These are phyloP conservation scores for Pharus latifolius DNA, from an alignment of 176 grass and related monocot genomes.

Conservation along the genomic window DNA sequence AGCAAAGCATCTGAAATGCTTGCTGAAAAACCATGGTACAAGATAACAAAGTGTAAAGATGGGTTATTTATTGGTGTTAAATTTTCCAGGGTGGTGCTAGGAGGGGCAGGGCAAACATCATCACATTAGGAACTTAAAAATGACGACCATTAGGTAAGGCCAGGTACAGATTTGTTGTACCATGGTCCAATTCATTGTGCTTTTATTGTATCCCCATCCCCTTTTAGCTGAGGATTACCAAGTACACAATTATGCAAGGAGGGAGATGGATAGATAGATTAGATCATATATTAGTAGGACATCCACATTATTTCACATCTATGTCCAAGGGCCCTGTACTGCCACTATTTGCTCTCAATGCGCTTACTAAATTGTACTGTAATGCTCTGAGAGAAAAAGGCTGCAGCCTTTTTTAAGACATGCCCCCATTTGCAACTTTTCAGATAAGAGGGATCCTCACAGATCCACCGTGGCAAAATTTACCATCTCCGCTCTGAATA, in stretches of 20 bases:
- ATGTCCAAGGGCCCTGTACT: neutral
- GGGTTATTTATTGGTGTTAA: too few relatives aligned
- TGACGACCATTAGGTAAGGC: neutral
- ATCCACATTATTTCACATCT: constrained; percentile 2
- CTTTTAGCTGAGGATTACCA: constrained; percentile 4
- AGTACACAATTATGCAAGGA: neutral
- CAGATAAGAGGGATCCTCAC: neutral
- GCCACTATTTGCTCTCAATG: constrained; percentile 19
- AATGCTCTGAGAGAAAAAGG: neutral
- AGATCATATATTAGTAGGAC: neutral
- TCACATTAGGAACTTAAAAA: too few relatives aligned
- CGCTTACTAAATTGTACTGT: constrained; percentile 2
- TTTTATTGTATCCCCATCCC: neutral
- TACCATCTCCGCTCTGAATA: too few relatives aligned
- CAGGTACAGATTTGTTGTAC: constrained; percentile 5
- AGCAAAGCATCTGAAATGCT: too few relatives aligned
- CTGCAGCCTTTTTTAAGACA: constrained; percentile 10
- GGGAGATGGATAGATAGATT: neutral
- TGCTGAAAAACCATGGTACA: too few relatives aligned
- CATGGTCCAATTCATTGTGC: constrained; percentile 18
- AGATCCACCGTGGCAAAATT: constrained; percentile 18
- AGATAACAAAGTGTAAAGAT: too few relatives aligned
- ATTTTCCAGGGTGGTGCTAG: too few relatives aligned
- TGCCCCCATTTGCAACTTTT: constrained; percentile 20
- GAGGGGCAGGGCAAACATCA: too few relatives aligned